Evolutionary conservation across 805 yeast genomes (phyloP).

Genomic region (Ogataea corticis): DNA sequence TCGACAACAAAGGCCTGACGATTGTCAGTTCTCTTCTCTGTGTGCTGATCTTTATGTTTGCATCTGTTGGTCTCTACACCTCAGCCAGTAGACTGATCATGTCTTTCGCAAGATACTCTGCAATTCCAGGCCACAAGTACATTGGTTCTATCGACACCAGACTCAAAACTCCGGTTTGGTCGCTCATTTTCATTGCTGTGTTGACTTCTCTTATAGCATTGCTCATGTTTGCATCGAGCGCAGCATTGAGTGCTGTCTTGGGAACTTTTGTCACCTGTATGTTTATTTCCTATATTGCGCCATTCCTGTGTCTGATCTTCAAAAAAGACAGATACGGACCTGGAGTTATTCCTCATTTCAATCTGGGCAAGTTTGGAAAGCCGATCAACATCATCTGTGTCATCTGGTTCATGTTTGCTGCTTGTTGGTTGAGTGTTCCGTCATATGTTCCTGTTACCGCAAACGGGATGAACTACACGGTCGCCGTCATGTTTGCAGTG

Average conservation of each 20-base stretch:
- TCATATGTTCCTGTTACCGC: slow-evolving; percentile 20
- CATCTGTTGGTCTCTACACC: slow-evolving; percentile 2
- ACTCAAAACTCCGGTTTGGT: slow-evolving; percentile 4
- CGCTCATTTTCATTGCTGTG: not conserved
- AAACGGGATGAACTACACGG: slow-evolving; percentile 27
- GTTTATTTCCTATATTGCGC: slow-evolving; percentile 1
- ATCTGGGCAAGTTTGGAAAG: slow-evolving; percentile 23
- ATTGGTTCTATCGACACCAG: not conserved
- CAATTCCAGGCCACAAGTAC: slow-evolving; percentile 1
- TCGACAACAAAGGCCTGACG: slow-evolving; percentile 1
- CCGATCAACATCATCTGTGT: slow-evolving; percentile 22
- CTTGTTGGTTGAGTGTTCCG: slow-evolving; percentile 26
- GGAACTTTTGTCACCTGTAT: slow-evolving; percentile 2
- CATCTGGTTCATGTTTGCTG: slow-evolving; percentile 24
- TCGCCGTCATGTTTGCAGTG: slow-evolving; percentile 26
- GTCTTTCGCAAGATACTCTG: not conserved
- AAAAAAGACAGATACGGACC: slow-evolving; percentile 5
- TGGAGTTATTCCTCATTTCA: slow-evolving; percentile 1
- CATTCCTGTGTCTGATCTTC: not conserved
- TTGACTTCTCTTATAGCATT: slow-evolving; percentile 1
- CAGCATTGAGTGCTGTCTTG: slow-evolving; percentile 3
- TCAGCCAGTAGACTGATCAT: slow-evolving; percentile 1
- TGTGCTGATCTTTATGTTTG: not conserved
- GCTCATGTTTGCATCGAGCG: slow-evolving; percentile 3
- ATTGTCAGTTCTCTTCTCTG: not conserved